Conservation (phyloP, 805 yeast genomes). For the Clavispora santaluciae region DNA sequence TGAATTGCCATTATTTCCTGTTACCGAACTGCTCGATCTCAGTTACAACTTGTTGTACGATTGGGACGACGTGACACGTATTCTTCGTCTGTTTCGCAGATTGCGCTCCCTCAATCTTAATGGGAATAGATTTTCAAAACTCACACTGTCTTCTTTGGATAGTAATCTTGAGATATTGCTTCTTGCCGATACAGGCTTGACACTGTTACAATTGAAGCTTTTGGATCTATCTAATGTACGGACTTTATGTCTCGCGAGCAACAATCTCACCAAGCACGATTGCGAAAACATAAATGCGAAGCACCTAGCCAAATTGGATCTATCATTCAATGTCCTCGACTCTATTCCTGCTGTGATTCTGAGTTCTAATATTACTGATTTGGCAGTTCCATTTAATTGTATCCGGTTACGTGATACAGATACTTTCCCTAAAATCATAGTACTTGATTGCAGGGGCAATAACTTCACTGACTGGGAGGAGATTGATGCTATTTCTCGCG, state of each 20-base stretch:
- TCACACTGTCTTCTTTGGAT: background rate
- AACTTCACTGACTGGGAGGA: conserved; percentile 41
- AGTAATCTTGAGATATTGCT: conserved; percentile 15
- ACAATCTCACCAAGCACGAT: conserved; percentile 22
- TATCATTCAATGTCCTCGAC: conserved; percentile 40
- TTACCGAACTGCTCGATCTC: conserved; percentile 9
- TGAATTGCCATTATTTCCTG: background rate
- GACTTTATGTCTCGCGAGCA: conserved; percentile 31
- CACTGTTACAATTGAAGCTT: conserved; percentile 11
- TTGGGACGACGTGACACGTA: conserved; percentile 25
- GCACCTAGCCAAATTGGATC: conserved; percentile 11
- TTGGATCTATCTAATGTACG: conserved; percentile 34
- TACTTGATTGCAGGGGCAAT: conserved; percentile 52
- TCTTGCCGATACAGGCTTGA: conserved; percentile 24
- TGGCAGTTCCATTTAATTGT: conserved; percentile 35
- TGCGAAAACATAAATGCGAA: conserved; percentile 5
- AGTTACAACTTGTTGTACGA: conserved; percentile 11
- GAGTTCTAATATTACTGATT: conserved; percentile 4
- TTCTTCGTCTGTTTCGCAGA: conserved; percentile 32
- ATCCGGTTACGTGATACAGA: conserved; percentile 15
- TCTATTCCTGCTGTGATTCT: conserved; percentile 20
- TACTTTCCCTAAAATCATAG: background rate
- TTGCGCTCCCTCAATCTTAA: conserved; percentile 46
- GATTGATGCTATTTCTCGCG: conserved; percentile 37
- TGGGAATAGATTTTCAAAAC: conserved; percentile 43